Percentiles rank a stretch among this genome's conserved stretches.
phyloP scores from a whole-genome alignment of 1,284 basidiomycete genomes.

The Puccinia hordei region DNA sequence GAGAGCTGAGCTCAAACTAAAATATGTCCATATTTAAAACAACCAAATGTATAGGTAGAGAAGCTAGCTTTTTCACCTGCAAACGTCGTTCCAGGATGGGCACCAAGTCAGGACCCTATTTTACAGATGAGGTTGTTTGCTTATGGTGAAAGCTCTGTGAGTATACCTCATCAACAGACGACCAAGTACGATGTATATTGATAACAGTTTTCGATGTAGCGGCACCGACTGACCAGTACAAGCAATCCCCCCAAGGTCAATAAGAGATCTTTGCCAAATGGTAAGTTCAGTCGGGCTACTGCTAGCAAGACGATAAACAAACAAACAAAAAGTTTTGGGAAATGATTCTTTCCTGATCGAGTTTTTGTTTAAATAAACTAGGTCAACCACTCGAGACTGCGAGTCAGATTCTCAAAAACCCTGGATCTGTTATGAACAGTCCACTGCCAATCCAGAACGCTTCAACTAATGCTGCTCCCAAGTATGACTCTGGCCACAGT shows the following conservation, averaged over 20 bases:
- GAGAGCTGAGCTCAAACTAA: background rate
- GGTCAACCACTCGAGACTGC: background rate
- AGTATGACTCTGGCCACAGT: background rate
- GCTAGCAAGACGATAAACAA: background rate
- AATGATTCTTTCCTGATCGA: too few species aligned
- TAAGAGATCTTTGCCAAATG: background rate
- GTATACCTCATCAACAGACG: background rate
- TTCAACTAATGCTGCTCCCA: background rate
- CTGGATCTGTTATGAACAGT: background rate
- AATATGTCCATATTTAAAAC: background rate
- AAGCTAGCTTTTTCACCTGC: constrained; percentile 39
- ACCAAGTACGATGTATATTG: background rate
- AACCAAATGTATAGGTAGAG: constrained; percentile 2
- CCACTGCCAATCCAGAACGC: background rate
- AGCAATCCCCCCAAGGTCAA: background rate
- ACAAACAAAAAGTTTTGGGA: too few species aligned
- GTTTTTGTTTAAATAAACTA: background rate
- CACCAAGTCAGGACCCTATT: constrained; percentile 33
- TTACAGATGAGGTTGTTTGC: constrained; percentile 39
- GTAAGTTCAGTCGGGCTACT: background rate
- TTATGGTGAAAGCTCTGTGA: constrained; percentile 33
- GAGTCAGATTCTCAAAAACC: constrained; percentile 4
- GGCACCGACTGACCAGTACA: background rate
- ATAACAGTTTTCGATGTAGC: background rate
- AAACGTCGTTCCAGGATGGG: constrained; percentile 38